Conservation (phyloP, 768 basidiomycete genomes). For the Naganishia vaughanmartiniae region DNA sequence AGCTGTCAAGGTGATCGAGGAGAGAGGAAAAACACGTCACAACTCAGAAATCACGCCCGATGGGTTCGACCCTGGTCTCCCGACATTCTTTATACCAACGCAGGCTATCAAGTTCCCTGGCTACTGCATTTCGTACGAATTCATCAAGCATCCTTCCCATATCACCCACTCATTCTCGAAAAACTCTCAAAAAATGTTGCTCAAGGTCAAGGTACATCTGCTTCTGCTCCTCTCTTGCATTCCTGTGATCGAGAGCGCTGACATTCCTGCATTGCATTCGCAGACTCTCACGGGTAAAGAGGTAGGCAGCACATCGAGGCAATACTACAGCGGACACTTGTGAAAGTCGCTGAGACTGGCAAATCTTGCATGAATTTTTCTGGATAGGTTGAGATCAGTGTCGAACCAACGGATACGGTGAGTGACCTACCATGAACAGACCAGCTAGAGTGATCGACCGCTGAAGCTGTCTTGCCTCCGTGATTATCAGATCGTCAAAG, state of each 20-base stretch:
- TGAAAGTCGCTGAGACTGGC: background rate
- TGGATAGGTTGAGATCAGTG: constrained; percentile 83
- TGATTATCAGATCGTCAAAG: constrained; percentile 69
- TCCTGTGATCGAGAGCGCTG: background rate
- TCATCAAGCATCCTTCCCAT: no score
- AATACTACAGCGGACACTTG: constrained; percentile 26
- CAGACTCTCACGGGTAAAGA: constrained; percentile 97
- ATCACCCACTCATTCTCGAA: no score
- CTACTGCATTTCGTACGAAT: no score
- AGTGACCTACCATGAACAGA: background rate
- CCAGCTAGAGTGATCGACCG: background rate
- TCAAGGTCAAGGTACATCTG: constrained; percentile 49
- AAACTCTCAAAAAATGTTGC: constrained; percentile 39
- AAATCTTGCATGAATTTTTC: constrained; percentile 3
- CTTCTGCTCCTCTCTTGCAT: background rate
- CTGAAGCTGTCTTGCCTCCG: background rate
- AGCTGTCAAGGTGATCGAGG: background rate
- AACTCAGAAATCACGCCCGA: no score
- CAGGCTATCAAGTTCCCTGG: no score
- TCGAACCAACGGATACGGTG: constrained; percentile 58
- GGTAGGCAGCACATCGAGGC: constrained; percentile 56
- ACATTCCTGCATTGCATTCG: background rate
- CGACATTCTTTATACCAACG: no score
- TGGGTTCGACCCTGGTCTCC: no score
- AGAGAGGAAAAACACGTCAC: background rate